phyloP scores from a whole-genome alignment of 495 filamentous ascomycete species.

The Neurospora sp. region DNA sequence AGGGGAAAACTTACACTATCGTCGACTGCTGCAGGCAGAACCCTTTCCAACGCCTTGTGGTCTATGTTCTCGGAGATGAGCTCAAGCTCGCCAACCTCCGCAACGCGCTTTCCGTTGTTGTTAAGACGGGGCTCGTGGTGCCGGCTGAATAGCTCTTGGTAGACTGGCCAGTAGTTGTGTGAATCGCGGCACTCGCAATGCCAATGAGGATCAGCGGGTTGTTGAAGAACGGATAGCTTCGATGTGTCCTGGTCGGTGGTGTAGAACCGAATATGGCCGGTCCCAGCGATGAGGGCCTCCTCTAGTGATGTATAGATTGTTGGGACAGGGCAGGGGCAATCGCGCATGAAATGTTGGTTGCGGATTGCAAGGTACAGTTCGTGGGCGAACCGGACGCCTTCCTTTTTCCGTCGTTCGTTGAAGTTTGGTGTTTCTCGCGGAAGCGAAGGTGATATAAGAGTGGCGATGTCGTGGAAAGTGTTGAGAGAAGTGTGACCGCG shows the following conservation, averaged over 20 bases:
- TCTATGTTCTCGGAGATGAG: constrained; percentile 10
- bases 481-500: not conserved
- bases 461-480: too few relatives aligned
- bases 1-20: not conserved
- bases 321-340: constrained; percentile 14
- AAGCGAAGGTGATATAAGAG: too few relatives aligned
- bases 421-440: too few relatives aligned
- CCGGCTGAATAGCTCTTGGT: constrained; percentile 1
- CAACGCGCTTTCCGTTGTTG: constrained; percentile 16
- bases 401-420: not conserved
- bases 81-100: constrained; percentile 14
- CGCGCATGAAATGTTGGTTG: constrained; percentile 19
- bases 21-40: not conserved
- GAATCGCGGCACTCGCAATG: constrained; percentile 15
- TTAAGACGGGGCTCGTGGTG: not conserved
- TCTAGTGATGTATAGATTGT: constrained; percentile 13
- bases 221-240: constrained; percentile 16
- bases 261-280: constrained; percentile 23
- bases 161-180: not conserved
- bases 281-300: constrained; percentile 9
- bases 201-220: constrained; percentile 11
- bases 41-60: not conserved
- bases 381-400: constrained; percentile 13
- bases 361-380: constrained; percentile 15
- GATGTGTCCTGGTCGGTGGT: not conserved